Percentiles rank a stretch among this genome's conserved stretches.
phyloP scores from a whole-genome alignment of 768 basidiomycete genomes.

The Crassisporium funariophilum region DNA sequence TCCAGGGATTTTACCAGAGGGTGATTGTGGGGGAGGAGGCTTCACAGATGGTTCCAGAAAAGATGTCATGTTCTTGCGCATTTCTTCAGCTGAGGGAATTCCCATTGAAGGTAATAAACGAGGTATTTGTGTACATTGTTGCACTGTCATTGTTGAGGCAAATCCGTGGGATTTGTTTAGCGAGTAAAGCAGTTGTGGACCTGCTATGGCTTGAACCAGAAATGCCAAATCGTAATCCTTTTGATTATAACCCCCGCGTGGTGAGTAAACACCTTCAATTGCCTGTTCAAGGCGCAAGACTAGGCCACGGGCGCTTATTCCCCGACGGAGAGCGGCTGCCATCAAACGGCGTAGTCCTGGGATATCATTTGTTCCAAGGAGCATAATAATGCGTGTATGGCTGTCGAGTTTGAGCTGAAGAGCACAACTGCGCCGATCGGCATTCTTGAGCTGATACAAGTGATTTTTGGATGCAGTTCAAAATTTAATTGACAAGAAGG shows the following conservation, averaged over 20 bases:
- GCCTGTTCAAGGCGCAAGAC: not conserved
- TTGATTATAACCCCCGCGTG: conserved; percentile 1
- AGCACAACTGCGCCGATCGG: not conserved
- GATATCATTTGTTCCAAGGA: conserved; percentile 7
- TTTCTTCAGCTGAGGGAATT: not conserved
- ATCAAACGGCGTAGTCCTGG: conserved; percentile 6
- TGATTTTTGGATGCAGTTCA: not conserved
- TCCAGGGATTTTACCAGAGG: not conserved
- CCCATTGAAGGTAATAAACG: not conserved
- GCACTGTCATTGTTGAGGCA: not conserved
- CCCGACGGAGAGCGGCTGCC: not conserved
- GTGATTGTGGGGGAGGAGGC: not conserved
- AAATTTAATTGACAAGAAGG: not conserved
- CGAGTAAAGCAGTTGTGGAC: not conserved
- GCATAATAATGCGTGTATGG: conserved; percentile 13
- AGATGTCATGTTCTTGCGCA: not conserved
- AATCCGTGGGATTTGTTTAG: not conserved
- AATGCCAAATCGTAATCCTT: conserved; percentile 9
- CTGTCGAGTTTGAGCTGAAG: not conserved
- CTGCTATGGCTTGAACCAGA: conserved; percentile 1
- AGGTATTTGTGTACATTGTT: not conserved
- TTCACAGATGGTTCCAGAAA: not conserved
- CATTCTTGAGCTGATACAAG: conserved; percentile 1
- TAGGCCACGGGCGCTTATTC: not conserved
- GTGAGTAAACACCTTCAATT: conserved; percentile 1